Percentiles rank a stretch among this genome's conserved stretches.
Conservation (phyloP, 169 alveolate species). For the Plasmodium falciparum region DNA sequence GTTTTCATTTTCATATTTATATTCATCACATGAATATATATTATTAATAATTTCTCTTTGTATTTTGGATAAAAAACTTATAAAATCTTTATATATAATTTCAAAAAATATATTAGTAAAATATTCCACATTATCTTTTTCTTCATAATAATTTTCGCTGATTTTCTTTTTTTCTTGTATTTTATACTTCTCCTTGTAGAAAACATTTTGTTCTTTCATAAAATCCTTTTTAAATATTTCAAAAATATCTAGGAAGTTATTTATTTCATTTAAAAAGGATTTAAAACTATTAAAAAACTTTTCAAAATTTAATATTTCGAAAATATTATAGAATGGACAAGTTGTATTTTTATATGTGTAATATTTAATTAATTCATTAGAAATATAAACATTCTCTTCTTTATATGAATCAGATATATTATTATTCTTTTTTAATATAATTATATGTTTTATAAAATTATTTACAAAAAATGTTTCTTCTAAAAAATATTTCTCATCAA, state of each 20-base stretch:
- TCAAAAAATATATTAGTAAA: slow-evolving; percentile 65
- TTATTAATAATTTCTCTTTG: slow-evolving; percentile 47
- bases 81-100: slow-evolving; percentile 71
- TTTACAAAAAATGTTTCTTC: slow-evolving; percentile 34
- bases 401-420: neutral
- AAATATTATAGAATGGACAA: slow-evolving; percentile 54
- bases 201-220: slow-evolving; percentile 40
- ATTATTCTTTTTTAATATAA: slow-evolving; percentile 14
- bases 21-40: neutral
- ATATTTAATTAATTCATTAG: slow-evolving; percentile 23
- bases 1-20: slow-evolving; percentile 12
- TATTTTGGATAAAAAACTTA: slow-evolving; percentile 25
- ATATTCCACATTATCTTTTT: slow-evolving; percentile 11
- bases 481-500: slow-evolving; percentile 48
- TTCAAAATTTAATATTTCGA: slow-evolving; percentile 23
- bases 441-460: slow-evolving; percentile 43
- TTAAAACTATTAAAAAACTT: slow-evolving; percentile 20
- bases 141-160: slow-evolving; percentile 2
- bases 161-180: neutral
- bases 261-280: slow-evolving; percentile 40
- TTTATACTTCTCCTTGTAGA: neutral
- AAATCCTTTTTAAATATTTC: slow-evolving; percentile 59
- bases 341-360: slow-evolving; percentile 14
- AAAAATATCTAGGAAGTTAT: slow-evolving; percentile 30
- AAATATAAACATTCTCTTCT: neutral